Evolutionary conservation across 345 rosid genomes (phyloP).

Genomic region (Eucalyptus lansdowneana): DNA sequence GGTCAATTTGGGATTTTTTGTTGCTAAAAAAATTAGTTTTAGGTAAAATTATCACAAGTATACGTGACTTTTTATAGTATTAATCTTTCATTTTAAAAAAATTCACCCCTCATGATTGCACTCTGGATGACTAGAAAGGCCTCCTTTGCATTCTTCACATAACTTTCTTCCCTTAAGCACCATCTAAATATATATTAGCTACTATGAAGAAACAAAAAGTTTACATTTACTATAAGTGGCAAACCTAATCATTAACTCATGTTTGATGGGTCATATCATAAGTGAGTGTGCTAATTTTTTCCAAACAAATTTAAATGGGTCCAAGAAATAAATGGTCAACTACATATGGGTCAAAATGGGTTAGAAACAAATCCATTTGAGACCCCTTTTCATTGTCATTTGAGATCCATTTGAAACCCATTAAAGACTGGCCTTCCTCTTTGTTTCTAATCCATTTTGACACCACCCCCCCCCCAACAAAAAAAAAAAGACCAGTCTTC

Average conservation of each 20-base stretch:
- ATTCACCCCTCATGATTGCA: background rate
- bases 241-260: too few relatives aligned
- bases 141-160: background rate
- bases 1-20: too few relatives aligned
- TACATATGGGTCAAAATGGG: background rate
- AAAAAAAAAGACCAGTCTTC: background rate
- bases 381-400: background rate
- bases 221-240: background rate
- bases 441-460: background rate
- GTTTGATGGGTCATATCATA: too few relatives aligned
- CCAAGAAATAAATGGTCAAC: background rate
- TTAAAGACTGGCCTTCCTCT: slow-evolving; percentile 16
- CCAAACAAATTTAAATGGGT: background rate
- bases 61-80: too few relatives aligned
- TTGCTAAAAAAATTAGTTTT: too few relatives aligned
- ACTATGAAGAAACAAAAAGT: background rate
- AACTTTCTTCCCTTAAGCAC: background rate
- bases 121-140: background rate
- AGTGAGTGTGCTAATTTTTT: background rate
- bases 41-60: too few relatives aligned
- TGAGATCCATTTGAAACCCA: too few relatives aligned
- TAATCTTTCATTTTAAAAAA: too few relatives aligned
- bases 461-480: too few relatives aligned
- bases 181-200: background rate
- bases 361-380: background rate